Base-by-base conservation (phyloP, 2,329 filamentous ascomycete genomes). In the Lasiodiplodia theobromae region DNA sequence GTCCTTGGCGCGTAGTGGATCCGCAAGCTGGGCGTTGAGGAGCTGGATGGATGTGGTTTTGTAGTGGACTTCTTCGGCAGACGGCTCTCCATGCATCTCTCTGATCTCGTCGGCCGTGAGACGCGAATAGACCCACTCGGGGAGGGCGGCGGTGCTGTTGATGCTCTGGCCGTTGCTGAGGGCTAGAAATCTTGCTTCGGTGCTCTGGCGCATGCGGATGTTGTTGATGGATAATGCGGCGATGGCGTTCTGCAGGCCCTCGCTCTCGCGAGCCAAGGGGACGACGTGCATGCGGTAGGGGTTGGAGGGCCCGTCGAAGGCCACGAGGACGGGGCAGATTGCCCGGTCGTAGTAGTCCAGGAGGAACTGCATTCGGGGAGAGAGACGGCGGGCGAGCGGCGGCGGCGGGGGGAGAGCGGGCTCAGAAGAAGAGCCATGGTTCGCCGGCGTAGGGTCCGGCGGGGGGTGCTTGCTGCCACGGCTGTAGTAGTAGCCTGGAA, bases 281-380 rank as follows among this genome's bases (percentile, higher is more conserved):
- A 97, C 85, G 67, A 97, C 89, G 76, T 96, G 91, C 73, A 90
- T 89, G 70, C 94, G 87, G 77, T 95, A 97, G 1, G 95, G 95
- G 78, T 97, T 97, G 71, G 86, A 86, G 1, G 92, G 91, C 12
- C 90, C 90, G 77, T 98, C 95, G 78, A 97, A 94, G 72, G 94
- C 92, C 63, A 97, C 94, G 80, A 97, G 92, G 69, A 93, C 93
- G 5, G 93, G 92, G 72, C 94, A 96, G 82, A 98, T 94, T 76
- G 93, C 92, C 79, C 93, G 94, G 76, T 94, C 91, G 80, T 97
- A 97, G 80, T 97, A 97, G 77, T 96, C 92, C 83, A 97, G 91
- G 76, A 97, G 91, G 80, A 92, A 96, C 72, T 92, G 91, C 83
- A 97, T 91, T 76, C 93, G 91, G 69, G 91, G 88, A 70, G 92